Evolutionary conservation across 768 basidiomycete genomes (phyloP).

Genomic region (Termitomyces eurrhizus): DNA sequence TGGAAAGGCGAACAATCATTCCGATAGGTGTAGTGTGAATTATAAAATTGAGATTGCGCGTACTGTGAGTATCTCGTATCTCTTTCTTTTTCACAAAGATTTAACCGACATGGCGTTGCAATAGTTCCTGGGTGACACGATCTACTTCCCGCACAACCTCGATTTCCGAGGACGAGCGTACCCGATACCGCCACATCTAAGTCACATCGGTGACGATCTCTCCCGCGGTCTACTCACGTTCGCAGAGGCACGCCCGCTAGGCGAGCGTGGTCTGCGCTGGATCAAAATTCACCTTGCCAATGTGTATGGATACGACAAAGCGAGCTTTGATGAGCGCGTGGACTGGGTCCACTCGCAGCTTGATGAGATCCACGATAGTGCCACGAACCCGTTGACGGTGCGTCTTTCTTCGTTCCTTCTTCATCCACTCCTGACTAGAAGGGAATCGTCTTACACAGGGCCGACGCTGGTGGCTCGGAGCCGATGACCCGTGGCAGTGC

Average conservation of each 20-base stretch:
- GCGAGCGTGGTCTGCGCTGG: conserved; percentile 85
- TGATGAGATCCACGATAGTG: conserved; percentile 79
- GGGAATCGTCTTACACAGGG: conserved; percentile 39
- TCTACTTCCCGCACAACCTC: conserved; percentile 94
- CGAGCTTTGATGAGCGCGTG: conserved; percentile 89
- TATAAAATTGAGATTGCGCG: conserved; percentile 97
- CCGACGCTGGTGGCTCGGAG: conserved; percentile 80
- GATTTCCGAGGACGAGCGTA: conserved; percentile 98
- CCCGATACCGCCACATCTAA: conserved; percentile 92
- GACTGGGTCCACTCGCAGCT: conserved; percentile 69
- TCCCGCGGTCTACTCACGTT: conserved; percentile 85
- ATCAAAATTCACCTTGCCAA: conserved; percentile 95
- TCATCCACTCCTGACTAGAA: background rate
- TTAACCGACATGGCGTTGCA: background rate
- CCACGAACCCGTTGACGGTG: conserved; percentile 73
- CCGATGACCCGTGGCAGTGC: conserved; percentile 98
- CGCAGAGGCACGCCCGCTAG: conserved; percentile 73
- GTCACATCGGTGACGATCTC: conserved; percentile 94
- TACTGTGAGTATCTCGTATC: conserved; percentile 51
- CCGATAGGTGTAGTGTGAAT: conserved; percentile 88
- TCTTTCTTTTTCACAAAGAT: background rate
- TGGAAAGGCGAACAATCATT: conserved; percentile 77
- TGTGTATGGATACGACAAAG: conserved; percentile 92
- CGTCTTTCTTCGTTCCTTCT: conserved; percentile 20
- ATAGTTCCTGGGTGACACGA: conserved; percentile 81